These are phyloP conservation scores for Penicillium lagena DNA, from an alignment of 495 filamentous ascomycete genomes.

Conservation along the genomic window DNA sequence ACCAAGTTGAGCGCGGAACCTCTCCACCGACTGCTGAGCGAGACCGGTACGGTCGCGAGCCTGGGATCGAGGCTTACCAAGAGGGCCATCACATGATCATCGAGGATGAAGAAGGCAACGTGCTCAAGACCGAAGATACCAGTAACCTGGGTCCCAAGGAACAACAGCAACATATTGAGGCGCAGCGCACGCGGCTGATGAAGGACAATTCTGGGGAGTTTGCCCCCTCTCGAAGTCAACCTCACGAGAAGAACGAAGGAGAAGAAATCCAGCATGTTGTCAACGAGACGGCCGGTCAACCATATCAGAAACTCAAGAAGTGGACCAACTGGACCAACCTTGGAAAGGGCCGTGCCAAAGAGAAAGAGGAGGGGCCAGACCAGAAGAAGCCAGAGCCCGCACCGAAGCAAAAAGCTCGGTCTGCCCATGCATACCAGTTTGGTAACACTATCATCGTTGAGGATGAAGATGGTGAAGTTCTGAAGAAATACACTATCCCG, in stretches of 20 bases:
- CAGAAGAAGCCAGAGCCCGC: slow-evolving; percentile 17
- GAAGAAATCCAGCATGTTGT: slow-evolving; percentile 33
- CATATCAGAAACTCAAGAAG: slow-evolving; percentile 26
- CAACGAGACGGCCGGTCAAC: slow-evolving; percentile 21
- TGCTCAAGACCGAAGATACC: slow-evolving; percentile 52
- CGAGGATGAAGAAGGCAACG: slow-evolving; percentile 85
- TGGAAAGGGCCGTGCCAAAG: slow-evolving; percentile 20
- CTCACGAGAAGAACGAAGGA: slow-evolving; percentile 40
- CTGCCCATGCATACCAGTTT: slow-evolving; percentile 90
- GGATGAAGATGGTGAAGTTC: slow-evolving; percentile 93
- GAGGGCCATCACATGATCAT: slow-evolving; percentile 79
- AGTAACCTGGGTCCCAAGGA: slow-evolving; percentile 34
- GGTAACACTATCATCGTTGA: slow-evolving; percentile 98
- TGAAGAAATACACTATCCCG: slow-evolving; percentile 93
- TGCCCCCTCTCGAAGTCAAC: slow-evolving; percentile 32
- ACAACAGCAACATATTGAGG: slow-evolving; percentile 47
- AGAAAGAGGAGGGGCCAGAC: slow-evolving; percentile 13
- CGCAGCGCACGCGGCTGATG: slow-evolving; percentile 54
- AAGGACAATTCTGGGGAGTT: slow-evolving; percentile 42
- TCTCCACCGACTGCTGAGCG: slow-evolving; percentile 25
- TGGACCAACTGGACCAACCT: slow-evolving; percentile 37
- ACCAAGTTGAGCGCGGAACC: slow-evolving; percentile 24
- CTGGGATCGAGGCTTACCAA: slow-evolving; percentile 61
- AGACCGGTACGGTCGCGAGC: slow-evolving; percentile 29
- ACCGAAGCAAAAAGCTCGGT: slow-evolving; percentile 32